phyloP scores from a whole-genome alignment of 2,329 filamentous ascomycete species.

The Beauveria bassiana region DNA sequence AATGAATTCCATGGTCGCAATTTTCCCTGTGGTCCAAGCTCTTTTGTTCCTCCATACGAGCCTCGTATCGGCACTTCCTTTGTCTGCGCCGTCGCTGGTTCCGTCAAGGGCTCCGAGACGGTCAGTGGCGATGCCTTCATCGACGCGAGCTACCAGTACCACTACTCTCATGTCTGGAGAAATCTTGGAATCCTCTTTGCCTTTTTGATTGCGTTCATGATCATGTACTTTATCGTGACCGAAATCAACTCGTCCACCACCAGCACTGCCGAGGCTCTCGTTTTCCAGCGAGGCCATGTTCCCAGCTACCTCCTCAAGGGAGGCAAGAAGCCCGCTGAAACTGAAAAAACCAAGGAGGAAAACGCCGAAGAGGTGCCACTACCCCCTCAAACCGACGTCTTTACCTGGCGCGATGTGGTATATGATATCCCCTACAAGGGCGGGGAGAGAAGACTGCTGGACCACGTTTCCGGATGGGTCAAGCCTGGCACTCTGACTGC shows the following conservation, averaged over 20 bases:
- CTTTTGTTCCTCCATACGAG: slow-evolving; percentile 38
- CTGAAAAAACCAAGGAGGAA: slow-evolving; percentile 23
- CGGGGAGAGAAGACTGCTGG: slow-evolving; percentile 61
- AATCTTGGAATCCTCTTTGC: slow-evolving; percentile 62
- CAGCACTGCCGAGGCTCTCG: slow-evolving; percentile 60
- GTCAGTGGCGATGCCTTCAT: slow-evolving; percentile 58
- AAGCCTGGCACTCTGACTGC: slow-evolving; percentile 83
- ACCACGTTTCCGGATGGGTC: slow-evolving; percentile 81
- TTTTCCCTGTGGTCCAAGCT: slow-evolving; percentile 47
- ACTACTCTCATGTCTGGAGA: slow-evolving; percentile 52
- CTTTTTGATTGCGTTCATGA: slow-evolving; percentile 57
- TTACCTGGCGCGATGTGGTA: slow-evolving; percentile 72
- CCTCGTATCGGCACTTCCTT: slow-evolving; percentile 35
- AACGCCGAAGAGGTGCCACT: slow-evolving; percentile 13
- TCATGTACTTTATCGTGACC: slow-evolving; percentile 53
- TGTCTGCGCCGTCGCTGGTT: slow-evolving; percentile 46
- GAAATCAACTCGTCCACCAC: slow-evolving; percentile 57
- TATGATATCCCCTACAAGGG: slow-evolving; percentile 67
- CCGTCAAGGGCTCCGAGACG: slow-evolving; percentile 42
- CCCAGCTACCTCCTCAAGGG: slow-evolving; percentile 32
- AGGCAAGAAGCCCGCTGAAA: slow-evolving; percentile 18
- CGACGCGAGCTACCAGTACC: slow-evolving; percentile 46
- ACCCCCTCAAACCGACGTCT: slow-evolving; percentile 47
- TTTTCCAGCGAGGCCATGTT: slow-evolving; percentile 53
- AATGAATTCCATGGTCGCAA: slow-evolving; percentile 61